Conservation (phyloP, 164 flowering plant species). For the Piper betle region DNA sequence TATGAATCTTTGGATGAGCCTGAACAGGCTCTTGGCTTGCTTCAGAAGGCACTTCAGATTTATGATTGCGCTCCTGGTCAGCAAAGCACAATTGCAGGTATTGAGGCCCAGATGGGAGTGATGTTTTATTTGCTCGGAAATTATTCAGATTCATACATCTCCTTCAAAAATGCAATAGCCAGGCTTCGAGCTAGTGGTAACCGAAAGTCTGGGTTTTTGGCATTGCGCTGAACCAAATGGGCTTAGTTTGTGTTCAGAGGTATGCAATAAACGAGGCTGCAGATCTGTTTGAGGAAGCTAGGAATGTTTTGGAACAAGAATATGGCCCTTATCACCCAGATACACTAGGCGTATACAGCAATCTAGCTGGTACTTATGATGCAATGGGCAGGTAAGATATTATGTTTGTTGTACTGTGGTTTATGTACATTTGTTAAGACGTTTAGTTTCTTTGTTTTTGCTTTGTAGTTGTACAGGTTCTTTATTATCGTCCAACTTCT, state of each 20-base stretch:
- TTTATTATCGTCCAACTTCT: too few relatives aligned
- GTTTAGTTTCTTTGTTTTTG: background rate
- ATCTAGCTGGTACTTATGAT: conserved; percentile 94
- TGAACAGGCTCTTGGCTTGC: conserved; percentile 70
- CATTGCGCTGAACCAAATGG: conserved; percentile 92
- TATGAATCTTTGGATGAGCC: conserved; percentile 85
- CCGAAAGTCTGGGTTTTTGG: conserved; percentile 84
- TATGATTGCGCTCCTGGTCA: conserved; percentile 76
- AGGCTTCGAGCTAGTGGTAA: conserved; percentile 82
- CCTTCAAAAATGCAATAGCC: conserved; percentile 46
- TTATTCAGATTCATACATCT: conserved; percentile 57
- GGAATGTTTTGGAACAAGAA: conserved; percentile 59
- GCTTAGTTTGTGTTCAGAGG: conserved; percentile 75
- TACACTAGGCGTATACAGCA: conserved; percentile 90
- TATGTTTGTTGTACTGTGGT: conserved; percentile 10
- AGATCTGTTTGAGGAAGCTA: conserved; percentile 86
- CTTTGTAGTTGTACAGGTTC: background rate
- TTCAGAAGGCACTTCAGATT: conserved; percentile 63
- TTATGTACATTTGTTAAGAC: too few relatives aligned
- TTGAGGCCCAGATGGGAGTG: conserved; percentile 95
- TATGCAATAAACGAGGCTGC: conserved; percentile 73
- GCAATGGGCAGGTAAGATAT: conserved; percentile 67
- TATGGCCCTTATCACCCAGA: conserved; percentile 90
- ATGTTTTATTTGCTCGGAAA: conserved; percentile 76
- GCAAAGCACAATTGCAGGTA: conserved; percentile 77